A percentile compares a stretch with the other conserved stretches of the same genome.
These are phyloP conservation scores for Aureobasidium leucospermi DNA, from an alignment of 2,329 filamentous ascomycete genomes.

Conservation along the genomic window DNA sequence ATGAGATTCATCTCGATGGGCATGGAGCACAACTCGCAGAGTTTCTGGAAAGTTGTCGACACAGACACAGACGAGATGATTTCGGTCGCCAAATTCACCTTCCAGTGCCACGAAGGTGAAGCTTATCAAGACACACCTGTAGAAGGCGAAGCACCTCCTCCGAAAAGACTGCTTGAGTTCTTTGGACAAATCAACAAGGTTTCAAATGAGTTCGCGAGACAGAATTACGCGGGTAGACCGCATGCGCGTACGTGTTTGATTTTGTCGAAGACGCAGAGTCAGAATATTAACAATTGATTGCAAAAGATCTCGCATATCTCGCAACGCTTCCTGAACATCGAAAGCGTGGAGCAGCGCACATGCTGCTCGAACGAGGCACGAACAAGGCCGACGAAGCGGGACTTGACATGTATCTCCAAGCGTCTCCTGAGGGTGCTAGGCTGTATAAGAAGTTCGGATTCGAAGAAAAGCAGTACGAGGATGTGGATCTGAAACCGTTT, in stretches of 20 bases:
- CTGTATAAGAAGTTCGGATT: conserved; percentile 29
- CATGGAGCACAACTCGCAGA: neutral
- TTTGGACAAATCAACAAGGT: conserved; percentile 12
- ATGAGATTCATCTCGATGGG: neutral
- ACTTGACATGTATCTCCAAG: conserved; percentile 9
- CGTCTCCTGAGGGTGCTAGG: conserved; percentile 19
- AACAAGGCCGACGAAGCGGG: conserved; percentile 32
- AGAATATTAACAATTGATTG: neutral
- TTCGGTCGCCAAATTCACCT: conserved; percentile 24
- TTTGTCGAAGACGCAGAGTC: neutral
- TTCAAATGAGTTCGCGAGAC: conserved; percentile 14
- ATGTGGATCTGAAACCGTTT: conserved; percentile 3
- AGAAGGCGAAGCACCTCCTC: neutral
- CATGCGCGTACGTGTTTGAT: conserved; percentile 18
- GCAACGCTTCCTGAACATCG: conserved; percentile 34
- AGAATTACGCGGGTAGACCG: conserved; percentile 15
- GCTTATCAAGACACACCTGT: neutral
- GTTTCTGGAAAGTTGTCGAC: conserved; percentile 22
- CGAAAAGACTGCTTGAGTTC: neutral
- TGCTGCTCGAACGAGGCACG: conserved; percentile 33
- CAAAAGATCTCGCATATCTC: conserved; percentile 22
- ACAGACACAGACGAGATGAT: conserved; percentile 22
- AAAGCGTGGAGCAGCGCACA: conserved; percentile 31
- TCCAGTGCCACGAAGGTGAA: conserved; percentile 12
- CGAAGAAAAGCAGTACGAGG: conserved; percentile 1